Base-by-base conservation (phyloP, 2,329 filamentous ascomycete species). In the Periconia macrospinosa region DNA sequence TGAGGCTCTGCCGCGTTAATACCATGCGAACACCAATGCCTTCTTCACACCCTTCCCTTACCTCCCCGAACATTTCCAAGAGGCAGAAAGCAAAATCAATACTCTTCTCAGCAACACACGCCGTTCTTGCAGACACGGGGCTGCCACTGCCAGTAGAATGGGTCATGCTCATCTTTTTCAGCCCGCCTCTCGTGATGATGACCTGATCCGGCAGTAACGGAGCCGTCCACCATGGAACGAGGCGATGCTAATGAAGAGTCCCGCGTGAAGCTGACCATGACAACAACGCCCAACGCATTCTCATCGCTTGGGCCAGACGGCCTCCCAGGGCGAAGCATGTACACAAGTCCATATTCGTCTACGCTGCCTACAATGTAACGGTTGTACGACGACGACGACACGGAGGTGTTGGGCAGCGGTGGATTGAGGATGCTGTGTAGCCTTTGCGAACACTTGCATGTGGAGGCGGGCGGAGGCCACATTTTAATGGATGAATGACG, bases 381-480 rank as follows among this genome's bases (percentile, higher is more conserved):
- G 17, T 37, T 37, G 33, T 37, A 37, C 33, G 33, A 27, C 52
- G 53, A 27, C 52, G 53, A n/a, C 53, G 45, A 13, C 41, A 49
- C 1, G 45, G 46, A 1, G 56, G 55, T 9, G 55, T 37, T 50
- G 3, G 56, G 47, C 27, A 65, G 18, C 2, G 53, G 41, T 3
- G 69, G 70, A 50, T 72, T 73, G 23, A 74, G 49, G 37, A 74
- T 74, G 5, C 35, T 37, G 49, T 75, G 72, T 9, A 73, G 50
- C 5, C 59, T 60, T 5, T 53, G 49, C 1, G 71, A 60, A 48
- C 71, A 74, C 3, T 61, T 52, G 33, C 68, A 73, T 10, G 20
- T 49, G 0, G 62, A 54, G 1, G 61, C 59, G 14, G 63, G 58
- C 9, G 69, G 68, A 1, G 73, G 73, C 71, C 71, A 76, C 60